Evolutionary conservation across 1,139 yeast species (phyloP), one percentile per base, ranked within the genome.

Genomic region (Candida labiduridarum): DNA sequence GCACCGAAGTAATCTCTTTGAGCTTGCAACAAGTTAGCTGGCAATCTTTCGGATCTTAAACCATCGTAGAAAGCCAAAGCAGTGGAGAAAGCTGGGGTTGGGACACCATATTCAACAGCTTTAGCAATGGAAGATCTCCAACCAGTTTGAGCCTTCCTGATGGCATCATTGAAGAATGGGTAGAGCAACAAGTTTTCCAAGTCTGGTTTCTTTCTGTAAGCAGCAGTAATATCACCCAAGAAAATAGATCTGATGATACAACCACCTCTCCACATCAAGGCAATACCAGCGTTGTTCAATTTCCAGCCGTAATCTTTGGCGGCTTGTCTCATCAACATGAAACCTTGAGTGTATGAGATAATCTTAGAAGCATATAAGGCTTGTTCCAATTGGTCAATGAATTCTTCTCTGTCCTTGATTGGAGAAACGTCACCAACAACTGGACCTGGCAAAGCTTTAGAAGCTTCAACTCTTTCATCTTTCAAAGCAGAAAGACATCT

Each of bases 1-100:
- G 99, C 99, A 78, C 99, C 99, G 67, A 94, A 94, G 89, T 92
- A 94, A 76, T 94, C 99, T 82, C 99, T 90, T 84, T 94, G 99
- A 66, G 98, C 98, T 81, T 94, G 99, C 73, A 94, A 82, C 78
- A 94, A 83, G 87, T 92, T 92, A 64, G 99, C 99, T 69, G 99
- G 98, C 68, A 92, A 82, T 72, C 86, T 83, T 60, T 84, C 96
- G 55, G 97, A 88, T 85, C 98, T 88, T 89, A 89, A 92, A 75
- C 99, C 99, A 72, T 94, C 99, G 83, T 90, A 94, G 91, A 92
- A 94, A 56, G 97, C 79, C 74, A 94, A 83, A 62, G 99, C 99
- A 60, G 99, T 90, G 59, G 96, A 74, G 84, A 92, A 90, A 63
- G 99, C 97, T 65, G 99, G 99, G 56, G 96, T 88, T 74, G 99